Conservation (phyloP, 1,284 basidiomycete species). For the Ustilago nuda region DNA sequence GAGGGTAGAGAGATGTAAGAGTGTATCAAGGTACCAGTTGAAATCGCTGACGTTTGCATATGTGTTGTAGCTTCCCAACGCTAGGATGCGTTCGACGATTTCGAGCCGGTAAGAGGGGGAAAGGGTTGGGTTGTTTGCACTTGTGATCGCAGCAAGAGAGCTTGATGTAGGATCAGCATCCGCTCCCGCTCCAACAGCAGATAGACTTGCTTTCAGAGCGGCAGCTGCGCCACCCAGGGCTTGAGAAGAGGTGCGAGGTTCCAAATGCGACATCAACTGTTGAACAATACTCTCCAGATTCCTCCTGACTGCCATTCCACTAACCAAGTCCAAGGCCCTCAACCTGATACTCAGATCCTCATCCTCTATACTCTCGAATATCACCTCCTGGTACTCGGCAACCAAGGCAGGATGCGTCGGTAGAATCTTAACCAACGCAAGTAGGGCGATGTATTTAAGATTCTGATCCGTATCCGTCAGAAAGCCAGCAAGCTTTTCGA, state of each 20-base stretch:
- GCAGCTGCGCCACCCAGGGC: slow-evolving; percentile 70
- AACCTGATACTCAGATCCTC: slow-evolving; percentile 94
- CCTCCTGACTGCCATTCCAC: slow-evolving; percentile 85
- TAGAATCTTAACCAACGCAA: slow-evolving; percentile 95
- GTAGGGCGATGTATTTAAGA: slow-evolving; percentile 89
- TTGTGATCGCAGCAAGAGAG: slow-evolving; percentile 39
- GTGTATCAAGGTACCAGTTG: slow-evolving; percentile 90
- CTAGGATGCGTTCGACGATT: slow-evolving; percentile 82
- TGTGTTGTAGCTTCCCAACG: slow-evolving; percentile 82
- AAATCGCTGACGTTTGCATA: slow-evolving; percentile 92
- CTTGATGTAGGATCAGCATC: slow-evolving; percentile 47
- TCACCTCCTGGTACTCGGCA: slow-evolving; percentile 90
- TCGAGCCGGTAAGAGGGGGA: slow-evolving; percentile 82
- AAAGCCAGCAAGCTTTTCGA: slow-evolving; percentile 92
- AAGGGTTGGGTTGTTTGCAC: slow-evolving; percentile 70
- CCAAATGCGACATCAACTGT: slow-evolving; percentile 85
- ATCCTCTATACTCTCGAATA: slow-evolving; percentile 89
- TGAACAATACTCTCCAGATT: slow-evolving; percentile 90
- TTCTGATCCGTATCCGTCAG: slow-evolving; percentile 95
- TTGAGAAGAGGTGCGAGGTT: slow-evolving; percentile 72
- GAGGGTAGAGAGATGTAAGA: slow-evolving; percentile 80
- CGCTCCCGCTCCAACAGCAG: slow-evolving; percentile 70
- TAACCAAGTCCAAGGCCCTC: slow-evolving; percentile 91
- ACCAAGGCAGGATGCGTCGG: slow-evolving; percentile 91
- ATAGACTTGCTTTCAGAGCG: slow-evolving; percentile 67